Base-by-base conservation (phyloP, 306 rosid genomes). In the Pyrus bretschneideri region DNA sequence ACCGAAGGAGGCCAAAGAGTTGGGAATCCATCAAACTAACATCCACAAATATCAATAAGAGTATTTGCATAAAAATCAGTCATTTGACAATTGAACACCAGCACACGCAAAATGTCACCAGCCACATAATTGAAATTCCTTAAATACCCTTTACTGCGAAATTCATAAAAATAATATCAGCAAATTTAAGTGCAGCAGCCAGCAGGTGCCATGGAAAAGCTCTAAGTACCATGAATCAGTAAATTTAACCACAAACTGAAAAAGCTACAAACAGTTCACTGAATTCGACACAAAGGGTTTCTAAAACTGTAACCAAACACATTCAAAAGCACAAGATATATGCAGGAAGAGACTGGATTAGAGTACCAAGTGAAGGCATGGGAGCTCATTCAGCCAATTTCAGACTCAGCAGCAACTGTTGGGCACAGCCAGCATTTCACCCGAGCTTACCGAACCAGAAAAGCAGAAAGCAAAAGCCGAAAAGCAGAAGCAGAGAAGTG, bases 291-390 rank as follows among this genome's bases (percentile, higher is more conserved):
- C 61, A 46, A 70, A 15, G 61, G 27, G 59, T 72, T 60, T 74
- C 19, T 25, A 18, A 42, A 40, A 72, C 11, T 17, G 30, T 7
- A 63, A 81, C 9, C 64, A 5, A 55, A 59, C 46, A 21, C 17
- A 38, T 12, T 2, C 19, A 44, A 51, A 35, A 42, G 19, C 6
- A 18, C 22, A 17, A 21, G 52, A 19, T 29, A 66, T 42, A 65
- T 3, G 23, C 67, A 68, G 33, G 30, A 45, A 68, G 66, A 25
- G 67, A 40, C 23, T 73, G 65, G 57, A 40, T 31, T 44, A 8
- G 77, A 63, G 64, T 86, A 93, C 94, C 96, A 72, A 89, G 84
- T 81, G 87, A 87, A 91, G 91, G 94, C 97, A 94, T 94, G 93
- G 91, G 83, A 83, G 93, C 90, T 87, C 93, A 88, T 93, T 85